Evolutionary conservation across 352 stramenopile genomes (phyloP), one percentile per base, ranked within the genome.

Genomic region (Phytophthora nicotianae): DNA sequence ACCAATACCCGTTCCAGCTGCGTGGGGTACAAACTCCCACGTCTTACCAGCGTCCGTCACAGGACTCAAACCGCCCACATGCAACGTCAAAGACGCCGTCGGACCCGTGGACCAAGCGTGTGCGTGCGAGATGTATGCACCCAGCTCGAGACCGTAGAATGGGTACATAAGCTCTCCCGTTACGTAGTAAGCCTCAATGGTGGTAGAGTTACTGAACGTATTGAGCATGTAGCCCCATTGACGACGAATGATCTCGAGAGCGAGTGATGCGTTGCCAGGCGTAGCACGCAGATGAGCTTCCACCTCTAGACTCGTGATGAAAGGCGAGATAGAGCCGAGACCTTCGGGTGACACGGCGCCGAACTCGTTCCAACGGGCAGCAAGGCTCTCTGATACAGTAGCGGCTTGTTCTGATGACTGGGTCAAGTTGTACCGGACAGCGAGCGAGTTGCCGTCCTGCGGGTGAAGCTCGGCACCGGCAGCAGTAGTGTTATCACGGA

Each of bases 171-270:
- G 66, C 37, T 73, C 59, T 16, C 70, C 66, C 0, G 62, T 73
- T 16, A 71, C 24, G 47, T 79, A 68, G 67, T 64, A 79, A n/a
- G 62, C 70, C 49, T 79, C 62, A 21, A 79, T 74, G 3, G 64
- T 64, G 9, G 66, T 76, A 3, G 67, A 76, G 55, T 75, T 75
- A 55, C 70, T 79, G 62, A 76, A 79, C 2, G 9, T 29, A 46
- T 64, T 21, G 17, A 79, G 54, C 70, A 79, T 79, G 62, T 79
- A 79, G 6, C 67, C 54, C 70, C 70, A 79, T 35, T 76, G 67
- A 14, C 53, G 67, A 41, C 70, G 67, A 4, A 73, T 64, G 46
- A 79, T 72, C 33, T 67, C 62, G 3, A 76, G 27, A 19, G 70
- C 70, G 3, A 58, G 42, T 6, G 66, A 64, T 0, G 66, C 57